These are phyloP conservation scores for Globisporangium recalcitrans DNA, from an alignment of 352 stramenopile genomes.

Conservation along the genomic window DNA sequence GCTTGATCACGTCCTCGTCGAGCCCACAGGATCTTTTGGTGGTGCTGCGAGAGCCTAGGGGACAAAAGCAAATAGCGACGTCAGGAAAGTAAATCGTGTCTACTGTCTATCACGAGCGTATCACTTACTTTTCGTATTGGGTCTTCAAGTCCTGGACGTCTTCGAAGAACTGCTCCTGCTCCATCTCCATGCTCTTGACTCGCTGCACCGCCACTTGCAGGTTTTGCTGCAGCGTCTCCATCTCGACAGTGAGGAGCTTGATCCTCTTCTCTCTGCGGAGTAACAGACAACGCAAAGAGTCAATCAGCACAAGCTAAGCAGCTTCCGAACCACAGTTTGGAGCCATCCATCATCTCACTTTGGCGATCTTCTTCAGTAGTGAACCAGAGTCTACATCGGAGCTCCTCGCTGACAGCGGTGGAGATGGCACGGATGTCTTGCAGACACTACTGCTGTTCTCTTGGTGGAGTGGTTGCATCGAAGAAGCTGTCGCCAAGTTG, in stretches of 20 bases:
- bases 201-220: constrained; percentile 44
- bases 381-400: constrained; percentile 2
- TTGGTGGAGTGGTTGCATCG: not conserved
- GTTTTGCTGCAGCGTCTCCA: constrained; percentile 36
- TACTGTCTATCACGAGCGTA: no score
- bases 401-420: not conserved
- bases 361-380: constrained; percentile 22
- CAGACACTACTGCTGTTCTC: not conserved
- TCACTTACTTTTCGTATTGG: constrained; percentile 51
- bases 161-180: constrained; percentile 81
- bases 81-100: no score
- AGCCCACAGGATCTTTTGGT: constrained; percentile 73
- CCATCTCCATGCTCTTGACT: constrained; percentile 76
- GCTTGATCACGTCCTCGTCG: constrained; percentile 34
- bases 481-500: not conserved
- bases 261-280: constrained; percentile 65
- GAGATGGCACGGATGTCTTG: not conserved
- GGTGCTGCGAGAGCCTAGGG: constrained; percentile 36
- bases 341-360: constrained; percentile 10
- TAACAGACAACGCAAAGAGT: no score
- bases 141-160: constrained; percentile 70
- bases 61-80: constrained; percentile 3
- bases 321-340: not conserved
- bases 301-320: no score
- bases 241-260: constrained; percentile 30